Conservation (phyloP, 1,139 yeast species). For the Taphrina pruni region DNA sequence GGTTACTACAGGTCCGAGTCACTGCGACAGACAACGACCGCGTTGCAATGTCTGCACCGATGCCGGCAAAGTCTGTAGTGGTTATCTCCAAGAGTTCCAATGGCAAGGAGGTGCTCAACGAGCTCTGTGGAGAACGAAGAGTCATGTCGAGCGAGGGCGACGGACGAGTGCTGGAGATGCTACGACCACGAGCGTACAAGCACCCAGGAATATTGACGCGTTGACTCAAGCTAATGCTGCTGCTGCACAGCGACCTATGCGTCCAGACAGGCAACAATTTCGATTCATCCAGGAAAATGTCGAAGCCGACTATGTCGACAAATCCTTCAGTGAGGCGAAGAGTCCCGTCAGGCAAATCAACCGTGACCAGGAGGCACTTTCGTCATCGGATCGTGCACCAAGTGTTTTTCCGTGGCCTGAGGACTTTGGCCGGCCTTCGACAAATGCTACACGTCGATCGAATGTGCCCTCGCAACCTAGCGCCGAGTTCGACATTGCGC, state of each 20-base stretch:
- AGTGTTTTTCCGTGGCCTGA: no score
- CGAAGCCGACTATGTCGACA: slow-evolving; percentile 21
- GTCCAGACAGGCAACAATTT: not conserved
- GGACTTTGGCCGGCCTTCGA: no score
- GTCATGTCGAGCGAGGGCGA: not conserved
- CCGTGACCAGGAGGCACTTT: not conserved
- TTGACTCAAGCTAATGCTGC: not conserved
- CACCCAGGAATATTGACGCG: no score
- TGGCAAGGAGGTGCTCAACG: slow-evolving; percentile 25
- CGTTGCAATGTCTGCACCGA: slow-evolving; percentile 26
- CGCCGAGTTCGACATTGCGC: no score
- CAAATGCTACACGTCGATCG: no score
- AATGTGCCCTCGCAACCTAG: no score
- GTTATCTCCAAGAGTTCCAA: slow-evolving; percentile 17
- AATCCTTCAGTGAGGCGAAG: not conserved
- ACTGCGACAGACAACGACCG: slow-evolving; percentile 22
- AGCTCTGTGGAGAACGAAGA: slow-evolving; percentile 15
- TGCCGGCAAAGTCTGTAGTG: slow-evolving; percentile 18
- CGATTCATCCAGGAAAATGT: slow-evolving; percentile 10
- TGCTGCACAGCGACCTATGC: not conserved
- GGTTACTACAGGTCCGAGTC: not conserved
- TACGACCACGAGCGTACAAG: not conserved
- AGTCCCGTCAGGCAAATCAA: no score
- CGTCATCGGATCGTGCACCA: not conserved
- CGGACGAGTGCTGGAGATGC: not conserved